A percentile compares a stretch with the other conserved stretches of the same genome.
These are phyloP conservation scores for Tardiomyces digboiensis DNA, from an alignment of 1,139 yeast genomes.

Conservation along the genomic window DNA sequence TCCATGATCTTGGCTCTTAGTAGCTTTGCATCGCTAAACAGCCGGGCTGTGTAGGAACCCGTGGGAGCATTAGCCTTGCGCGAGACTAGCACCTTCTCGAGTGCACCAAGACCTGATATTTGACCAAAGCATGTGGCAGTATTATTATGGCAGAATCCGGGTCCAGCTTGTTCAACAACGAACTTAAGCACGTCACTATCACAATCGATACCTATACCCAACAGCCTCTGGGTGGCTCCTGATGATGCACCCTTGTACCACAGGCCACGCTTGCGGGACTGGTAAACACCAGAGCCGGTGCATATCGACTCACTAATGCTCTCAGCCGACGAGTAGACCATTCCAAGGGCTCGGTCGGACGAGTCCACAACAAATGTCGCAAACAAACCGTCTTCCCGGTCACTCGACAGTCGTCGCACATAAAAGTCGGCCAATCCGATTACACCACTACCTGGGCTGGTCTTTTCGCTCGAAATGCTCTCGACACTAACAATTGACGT, in stretches of 20 bases:
- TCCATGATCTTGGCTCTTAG: slow-evolving; percentile 84
- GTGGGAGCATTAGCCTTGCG: slow-evolving; percentile 57
- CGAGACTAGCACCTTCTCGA: slow-evolving; percentile 52
- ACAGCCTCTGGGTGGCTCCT: slow-evolving; percentile 81
- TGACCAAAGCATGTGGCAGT: slow-evolving; percentile 75
- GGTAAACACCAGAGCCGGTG: slow-evolving; percentile 85
- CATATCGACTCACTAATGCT: slow-evolving; percentile 76
- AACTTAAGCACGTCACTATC: slow-evolving; percentile 88
- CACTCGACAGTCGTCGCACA: slow-evolving; percentile 56
- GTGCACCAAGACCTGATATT: slow-evolving; percentile 41
- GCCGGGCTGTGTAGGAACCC: slow-evolving; percentile 87
- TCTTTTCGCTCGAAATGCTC: slow-evolving; percentile 34
- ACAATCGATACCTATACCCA: slow-evolving; percentile 68
- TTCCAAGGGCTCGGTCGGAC: slow-evolving; percentile 62
- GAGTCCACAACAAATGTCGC: slow-evolving; percentile 78
- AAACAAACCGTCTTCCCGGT: slow-evolving; percentile 77
- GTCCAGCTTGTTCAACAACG: slow-evolving; percentile 71
- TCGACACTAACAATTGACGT: slow-evolving; percentile 39
- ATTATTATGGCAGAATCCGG: slow-evolving; percentile 88
- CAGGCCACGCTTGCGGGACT: slow-evolving; percentile 77
- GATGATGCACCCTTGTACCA: slow-evolving; percentile 97
- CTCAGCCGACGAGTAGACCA: slow-evolving; percentile 81
- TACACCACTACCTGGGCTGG: slow-evolving; percentile 21
- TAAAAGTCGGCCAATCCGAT: slow-evolving; percentile 46
- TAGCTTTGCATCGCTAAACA: slow-evolving; percentile 67